Evolutionary conservation across 306 rosid genomes (phyloP).

Genomic region (Vicia villosa): DNA sequence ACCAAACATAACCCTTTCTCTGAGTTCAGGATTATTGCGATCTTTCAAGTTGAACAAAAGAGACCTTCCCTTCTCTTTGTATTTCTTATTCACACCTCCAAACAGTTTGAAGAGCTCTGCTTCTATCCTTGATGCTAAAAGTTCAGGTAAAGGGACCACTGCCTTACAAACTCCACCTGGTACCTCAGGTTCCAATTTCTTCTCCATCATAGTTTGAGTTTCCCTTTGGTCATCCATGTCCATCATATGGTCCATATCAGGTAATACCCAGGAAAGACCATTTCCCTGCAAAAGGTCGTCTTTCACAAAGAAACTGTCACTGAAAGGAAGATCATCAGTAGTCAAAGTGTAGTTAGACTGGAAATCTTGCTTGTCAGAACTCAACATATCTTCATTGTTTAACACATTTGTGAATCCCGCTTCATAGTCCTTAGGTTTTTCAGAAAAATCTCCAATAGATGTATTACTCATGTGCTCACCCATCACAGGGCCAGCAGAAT

Average conservation of each 20-base stretch:
- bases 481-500: slow-evolving; percentile 39
- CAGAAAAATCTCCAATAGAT: slow-evolving; percentile 37
- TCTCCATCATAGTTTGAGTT: slow-evolving; percentile 45
- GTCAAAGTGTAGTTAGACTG: slow-evolving; percentile 61
- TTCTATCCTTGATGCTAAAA: slow-evolving; percentile 73
- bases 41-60: slow-evolving; percentile 95
- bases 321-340: slow-evolving; percentile 72
- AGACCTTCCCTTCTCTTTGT: slow-evolving; percentile 98
- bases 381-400: slow-evolving; percentile 40
- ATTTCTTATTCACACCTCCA: slow-evolving; percentile 98
- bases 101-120: slow-evolving; percentile 86
- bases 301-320: slow-evolving; percentile 74
- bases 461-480: slow-evolving; percentile 38
- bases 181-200: slow-evolving; percentile 46
- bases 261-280: slow-evolving; percentile 92
- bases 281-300: slow-evolving; percentile 95
- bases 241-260: slow-evolving; percentile 48
- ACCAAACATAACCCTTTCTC: slow-evolving; percentile 91
- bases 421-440: slow-evolving; percentile 36
- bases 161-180: slow-evolving; percentile 41
- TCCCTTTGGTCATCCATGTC: slow-evolving; percentile 50
- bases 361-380: slow-evolving; percentile 57
- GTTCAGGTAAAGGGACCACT: slow-evolving; percentile 50
- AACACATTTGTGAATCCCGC: slow-evolving; percentile 37
- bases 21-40: slow-evolving; percentile 88